These are phyloP conservation scores for Crassisporium funariophilum DNA, from an alignment of 768 basidiomycete genomes.

Conservation along the genomic window DNA sequence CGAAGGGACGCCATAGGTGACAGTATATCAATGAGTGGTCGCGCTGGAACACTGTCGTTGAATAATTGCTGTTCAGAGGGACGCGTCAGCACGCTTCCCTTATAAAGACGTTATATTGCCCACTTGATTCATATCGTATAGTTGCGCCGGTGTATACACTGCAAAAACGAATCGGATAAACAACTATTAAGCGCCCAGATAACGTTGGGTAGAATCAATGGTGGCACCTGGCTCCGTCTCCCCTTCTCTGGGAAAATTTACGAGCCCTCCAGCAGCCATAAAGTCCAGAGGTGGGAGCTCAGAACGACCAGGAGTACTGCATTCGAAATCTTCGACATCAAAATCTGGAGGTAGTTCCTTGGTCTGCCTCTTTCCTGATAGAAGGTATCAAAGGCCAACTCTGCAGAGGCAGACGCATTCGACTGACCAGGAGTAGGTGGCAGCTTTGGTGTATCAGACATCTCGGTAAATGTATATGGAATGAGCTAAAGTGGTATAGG, in stretches of 20 bases:
- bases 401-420: neutral
- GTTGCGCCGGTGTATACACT: constrained; percentile 21
- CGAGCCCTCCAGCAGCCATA: constrained; percentile 12
- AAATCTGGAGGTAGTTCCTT: constrained; percentile 18
- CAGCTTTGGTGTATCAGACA: neutral
- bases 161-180: no score
- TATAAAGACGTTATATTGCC: neutral
- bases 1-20: constrained; percentile 57
- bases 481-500: no score
- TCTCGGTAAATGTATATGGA: no score
- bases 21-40: constrained; percentile 58
- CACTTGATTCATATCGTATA: constrained; percentile 29
- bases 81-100: neutral
- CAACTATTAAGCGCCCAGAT: no score
- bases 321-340: constrained; percentile 9
- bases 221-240: no score
- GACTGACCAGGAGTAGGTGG: neutral
- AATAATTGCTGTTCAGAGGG: constrained; percentile 27
- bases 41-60: constrained; percentile 39
- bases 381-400: neutral
- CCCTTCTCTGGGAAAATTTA: constrained; percentile 16
- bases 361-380: constrained; percentile 4
- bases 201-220: no score
- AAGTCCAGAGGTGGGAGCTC: constrained; percentile 14
- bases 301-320: neutral